These are phyloP conservation scores for Plasmopara halstedii DNA, from an alignment of 352 stramenopile genomes.

Conservation along the genomic window DNA sequence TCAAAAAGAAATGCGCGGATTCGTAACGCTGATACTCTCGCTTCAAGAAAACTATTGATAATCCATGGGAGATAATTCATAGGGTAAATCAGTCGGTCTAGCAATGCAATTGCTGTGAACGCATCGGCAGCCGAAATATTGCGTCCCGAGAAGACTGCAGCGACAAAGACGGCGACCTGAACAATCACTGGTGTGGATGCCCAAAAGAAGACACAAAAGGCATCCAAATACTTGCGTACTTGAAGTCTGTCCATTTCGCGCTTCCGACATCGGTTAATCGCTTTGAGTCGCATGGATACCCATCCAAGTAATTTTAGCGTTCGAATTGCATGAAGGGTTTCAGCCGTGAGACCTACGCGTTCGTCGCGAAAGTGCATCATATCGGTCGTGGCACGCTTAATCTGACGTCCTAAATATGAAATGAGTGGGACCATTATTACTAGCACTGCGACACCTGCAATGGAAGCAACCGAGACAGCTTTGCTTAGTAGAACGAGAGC, in stretches of 20 bases:
- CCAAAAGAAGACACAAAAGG: conserved; percentile 89
- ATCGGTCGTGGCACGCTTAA: conserved; percentile 53
- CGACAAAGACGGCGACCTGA: conserved; percentile 75
- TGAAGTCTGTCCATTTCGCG: conserved; percentile 66
- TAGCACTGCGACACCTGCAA: conserved; percentile 68
- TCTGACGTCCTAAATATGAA: conserved; percentile 61
- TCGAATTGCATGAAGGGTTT: conserved; percentile 62
- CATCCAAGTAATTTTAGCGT: conserved; percentile 78
- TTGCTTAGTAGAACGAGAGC: conserved; percentile 64
- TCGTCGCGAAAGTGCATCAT: conserved; percentile 84
- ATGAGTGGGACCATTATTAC: conserved; percentile 82
- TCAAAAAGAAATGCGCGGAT: conserved; percentile 73
- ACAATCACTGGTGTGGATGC: conserved; percentile 83
- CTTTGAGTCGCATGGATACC: conserved; percentile 34
- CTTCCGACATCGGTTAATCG: conserved; percentile 40
- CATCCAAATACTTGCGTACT: conserved; percentile 83
- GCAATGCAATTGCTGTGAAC: conserved; percentile 76
- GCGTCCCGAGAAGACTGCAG: conserved; percentile 59
- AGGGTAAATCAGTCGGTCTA: conserved; percentile 84
- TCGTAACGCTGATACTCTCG: conserved; percentile 68
- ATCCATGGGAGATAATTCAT: conserved; percentile 92
- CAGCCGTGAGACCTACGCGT: conserved; percentile 56
- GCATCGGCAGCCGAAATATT: conserved; percentile 72
- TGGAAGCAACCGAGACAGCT: conserved; percentile 80
- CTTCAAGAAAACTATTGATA: conserved; percentile 85